Percentiles rank a stretch among this genome's conserved stretches.
Evolutionary conservation across 1,139 yeast species (phyloP).

Genomic region (Saccharomyces hybrid): DNA sequence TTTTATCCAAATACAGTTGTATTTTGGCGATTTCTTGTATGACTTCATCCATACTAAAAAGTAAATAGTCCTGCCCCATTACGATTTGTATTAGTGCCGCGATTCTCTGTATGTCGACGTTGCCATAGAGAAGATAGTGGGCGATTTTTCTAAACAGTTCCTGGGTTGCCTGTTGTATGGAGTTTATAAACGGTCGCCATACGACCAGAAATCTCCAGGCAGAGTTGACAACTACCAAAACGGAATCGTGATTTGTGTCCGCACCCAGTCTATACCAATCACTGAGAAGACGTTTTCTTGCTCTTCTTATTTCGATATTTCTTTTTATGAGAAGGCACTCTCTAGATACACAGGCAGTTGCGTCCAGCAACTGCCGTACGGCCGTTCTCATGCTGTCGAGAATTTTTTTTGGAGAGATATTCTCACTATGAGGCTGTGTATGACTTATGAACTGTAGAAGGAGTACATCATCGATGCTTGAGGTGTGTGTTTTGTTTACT

Average conservation of each 20-base stretch:
- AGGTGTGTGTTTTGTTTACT: constrained; percentile 23
- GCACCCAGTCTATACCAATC: constrained; percentile 88
- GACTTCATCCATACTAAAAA: neutral
- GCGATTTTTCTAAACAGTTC: neutral
- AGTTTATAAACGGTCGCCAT: constrained; percentile 43
- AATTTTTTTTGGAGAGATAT: constrained; percentile 26
- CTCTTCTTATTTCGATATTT: constrained; percentile 60
- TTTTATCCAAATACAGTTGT: neutral
- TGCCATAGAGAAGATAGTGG: neutral
- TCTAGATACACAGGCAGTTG: constrained; percentile 78
- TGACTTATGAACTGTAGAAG: constrained; percentile 65
- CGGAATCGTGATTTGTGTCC: constrained; percentile 59
- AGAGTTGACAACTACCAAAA: neutral
- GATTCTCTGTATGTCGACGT: neutral
- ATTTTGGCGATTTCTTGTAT: neutral
- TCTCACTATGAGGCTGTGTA: constrained; percentile 45
- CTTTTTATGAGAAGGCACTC: constrained; percentile 70
- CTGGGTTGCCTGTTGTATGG: constrained; percentile 41
- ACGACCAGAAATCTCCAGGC: neutral
- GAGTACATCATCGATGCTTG: constrained; percentile 58
- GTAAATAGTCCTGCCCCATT: neutral
- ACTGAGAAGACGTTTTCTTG: constrained; percentile 73
- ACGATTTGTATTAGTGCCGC: neutral
- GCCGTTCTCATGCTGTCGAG: constrained; percentile 72
- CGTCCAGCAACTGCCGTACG: constrained; percentile 64